Conservation (phyloP, 2,329 filamentous ascomycete genomes). For the Gaeumannomyces sp. region DNA sequence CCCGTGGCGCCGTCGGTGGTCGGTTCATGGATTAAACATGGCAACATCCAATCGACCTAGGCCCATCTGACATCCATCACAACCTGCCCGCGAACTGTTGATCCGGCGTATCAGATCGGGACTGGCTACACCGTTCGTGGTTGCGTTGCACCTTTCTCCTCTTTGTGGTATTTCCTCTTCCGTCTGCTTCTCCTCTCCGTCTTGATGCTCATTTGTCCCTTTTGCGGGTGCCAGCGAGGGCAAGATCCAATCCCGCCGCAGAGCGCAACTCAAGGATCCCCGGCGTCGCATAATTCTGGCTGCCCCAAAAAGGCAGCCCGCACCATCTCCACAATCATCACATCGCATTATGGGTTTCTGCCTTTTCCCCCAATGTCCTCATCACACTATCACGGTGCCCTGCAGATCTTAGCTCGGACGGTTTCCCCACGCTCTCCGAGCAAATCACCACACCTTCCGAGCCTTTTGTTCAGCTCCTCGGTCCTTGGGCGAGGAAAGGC, state of each 20-base stretch:
- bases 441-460: not conserved
- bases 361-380: not conserved
- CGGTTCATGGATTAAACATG: not conserved
- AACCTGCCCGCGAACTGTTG: not conserved
- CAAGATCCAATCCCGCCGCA: not conserved
- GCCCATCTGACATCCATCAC: too few species aligned
- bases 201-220: not conserved
- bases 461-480: too few species aligned
- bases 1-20: too few species aligned
- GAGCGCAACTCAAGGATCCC: not conserved
- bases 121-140: not conserved
- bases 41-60: not conserved
- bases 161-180: not conserved
- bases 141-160: not conserved
- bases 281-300: not conserved
- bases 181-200: not conserved
- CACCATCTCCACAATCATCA: not conserved
- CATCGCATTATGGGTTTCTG: not conserved
- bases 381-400: not conserved
- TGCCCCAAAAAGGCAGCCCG: not conserved
- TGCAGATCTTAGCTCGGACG: not conserved
- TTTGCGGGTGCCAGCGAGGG: not conserved
- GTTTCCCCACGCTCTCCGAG: not conserved
- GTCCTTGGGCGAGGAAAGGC: not conserved
- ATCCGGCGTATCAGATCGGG: not conserved